Evolutionary conservation across 73 alveolate genomes (phyloP), one percentile per base, ranked within the genome.

Genomic region (Paramecium sexaurelia): DNA sequence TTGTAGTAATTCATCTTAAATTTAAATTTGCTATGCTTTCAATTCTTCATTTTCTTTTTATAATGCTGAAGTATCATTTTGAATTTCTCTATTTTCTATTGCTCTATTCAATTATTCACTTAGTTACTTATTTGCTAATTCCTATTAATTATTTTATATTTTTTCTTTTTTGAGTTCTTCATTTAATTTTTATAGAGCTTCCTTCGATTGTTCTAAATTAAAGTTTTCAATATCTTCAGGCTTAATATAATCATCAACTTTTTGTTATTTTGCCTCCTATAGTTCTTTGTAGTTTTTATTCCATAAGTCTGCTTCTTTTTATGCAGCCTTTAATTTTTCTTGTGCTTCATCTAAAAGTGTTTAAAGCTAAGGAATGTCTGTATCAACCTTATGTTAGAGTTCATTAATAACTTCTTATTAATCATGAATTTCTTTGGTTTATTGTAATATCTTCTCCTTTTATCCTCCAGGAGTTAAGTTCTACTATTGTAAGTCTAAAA

Each of bases 351-450:
- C 1, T 20, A 33, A 36, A 0, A 7, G 33, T 1, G 1, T 0
- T 32, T 71, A 3, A 7, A 71, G 43, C 35, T 27, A n/a, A 10
- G 87, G 87, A 0, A 71, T 36, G 2, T 71, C 55, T 6, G 36
- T 71, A 17, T 71, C 55, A 15, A 71, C 43, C 57, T 71, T 10
- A 7, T 27, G 29, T 39, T 71, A n/a, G 8, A 27, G 33, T 20
- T 36, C 43, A 20, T 71, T 33, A 13, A 71, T 36, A 13, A n/a
- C 35, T 71, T 27, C 87, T 36, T 71, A 4, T 71, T 27, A 39
- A 39, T 71, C 87, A 36, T 71, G 87, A 15, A 71, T 39, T 36
- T 71, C 19, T 36, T 71, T 33, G 19, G 87, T 71, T 27, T 39
- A 27, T 20, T 71, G 35, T 71, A 71, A 20, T 20, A 71, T 19